Conservation (phyloP, 768 basidiomycete species). For the Trametopsis cervina region DNA sequence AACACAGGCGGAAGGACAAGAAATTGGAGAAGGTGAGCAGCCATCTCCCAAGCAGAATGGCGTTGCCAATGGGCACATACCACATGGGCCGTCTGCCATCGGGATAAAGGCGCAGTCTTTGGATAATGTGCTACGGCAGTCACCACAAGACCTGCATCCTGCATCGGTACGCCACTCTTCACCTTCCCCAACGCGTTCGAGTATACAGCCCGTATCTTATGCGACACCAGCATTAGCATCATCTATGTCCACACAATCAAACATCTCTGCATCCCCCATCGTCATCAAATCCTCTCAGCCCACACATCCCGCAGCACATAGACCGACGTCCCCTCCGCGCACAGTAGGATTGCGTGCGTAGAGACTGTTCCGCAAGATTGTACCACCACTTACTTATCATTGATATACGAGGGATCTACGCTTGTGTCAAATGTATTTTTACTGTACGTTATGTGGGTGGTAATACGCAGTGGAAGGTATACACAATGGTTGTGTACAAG, state of each 20-base stretch:
- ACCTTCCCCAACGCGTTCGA: background rate
- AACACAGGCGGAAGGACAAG: background rate
- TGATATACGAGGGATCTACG: background rate
- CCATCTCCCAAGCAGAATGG: background rate
- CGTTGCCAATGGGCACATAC: too few species aligned
- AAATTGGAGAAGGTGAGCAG: background rate
- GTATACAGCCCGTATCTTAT: conserved; percentile 1
- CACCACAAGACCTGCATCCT: background rate
- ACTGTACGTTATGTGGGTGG: too few species aligned
- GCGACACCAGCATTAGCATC: background rate
- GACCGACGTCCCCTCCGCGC: conserved; percentile 13
- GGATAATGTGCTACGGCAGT: background rate
- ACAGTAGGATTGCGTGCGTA: conserved; percentile 23
- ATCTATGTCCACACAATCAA: background rate
- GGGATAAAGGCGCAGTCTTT: background rate
- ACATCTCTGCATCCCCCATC: conserved; percentile 7
- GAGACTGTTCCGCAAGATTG: background rate
- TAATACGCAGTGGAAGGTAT: too few species aligned
- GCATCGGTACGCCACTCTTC: conserved; percentile 2
- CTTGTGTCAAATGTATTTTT: background rate
- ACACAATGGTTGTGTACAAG: too few species aligned
- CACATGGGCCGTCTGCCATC: background rate
- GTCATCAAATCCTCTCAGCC: conserved; percentile 9
- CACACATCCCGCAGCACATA: conserved; percentile 9
- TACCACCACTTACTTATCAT: background rate